Conservation (phyloP, 495 filamentous ascomycete genomes). For the Letharia lupina region DNA sequence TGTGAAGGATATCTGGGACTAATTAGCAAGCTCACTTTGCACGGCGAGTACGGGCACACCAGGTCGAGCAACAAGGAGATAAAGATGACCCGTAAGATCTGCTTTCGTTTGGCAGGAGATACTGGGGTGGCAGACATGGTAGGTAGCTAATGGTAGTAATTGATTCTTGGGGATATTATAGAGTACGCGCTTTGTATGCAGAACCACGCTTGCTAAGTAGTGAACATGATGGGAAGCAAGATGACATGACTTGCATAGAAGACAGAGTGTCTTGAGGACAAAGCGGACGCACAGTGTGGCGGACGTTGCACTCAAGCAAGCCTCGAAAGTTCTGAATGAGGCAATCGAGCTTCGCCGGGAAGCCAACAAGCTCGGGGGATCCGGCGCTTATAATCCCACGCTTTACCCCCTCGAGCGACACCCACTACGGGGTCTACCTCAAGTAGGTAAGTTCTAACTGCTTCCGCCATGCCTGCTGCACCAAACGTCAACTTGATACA, state of each 20-base stretch:
- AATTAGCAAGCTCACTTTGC: slow-evolving; percentile 14
- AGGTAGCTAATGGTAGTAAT: background rate
- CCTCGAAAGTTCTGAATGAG: background rate
- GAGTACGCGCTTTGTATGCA: background rate
- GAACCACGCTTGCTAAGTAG: background rate
- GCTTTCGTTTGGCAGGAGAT: slow-evolving; percentile 50
- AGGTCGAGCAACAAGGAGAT: slow-evolving; percentile 63
- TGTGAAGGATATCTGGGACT: slow-evolving; percentile 70
- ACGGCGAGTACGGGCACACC: slow-evolving; percentile 34
- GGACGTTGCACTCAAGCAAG: too few species aligned
- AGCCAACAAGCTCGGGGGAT: background rate
- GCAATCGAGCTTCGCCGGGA: background rate
- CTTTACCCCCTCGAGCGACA: background rate
- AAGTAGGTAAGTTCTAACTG: background rate
- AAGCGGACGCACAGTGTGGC: slow-evolving; percentile 12
- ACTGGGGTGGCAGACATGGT: slow-evolving; percentile 23
- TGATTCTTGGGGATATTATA: background rate
- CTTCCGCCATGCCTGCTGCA: background rate
- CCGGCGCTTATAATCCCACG: background rate
- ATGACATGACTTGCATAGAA: background rate
- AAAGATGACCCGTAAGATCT: slow-evolving; percentile 73
- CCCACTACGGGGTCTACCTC: background rate
- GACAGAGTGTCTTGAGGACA: slow-evolving; percentile 1
- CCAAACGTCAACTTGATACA: background rate
- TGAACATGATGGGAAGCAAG: background rate